Evolutionary conservation across 495 filamentous ascomycete species (phyloP), one percentile per base, ranked within the genome.

Genomic region (Podospora anserina): DNA sequence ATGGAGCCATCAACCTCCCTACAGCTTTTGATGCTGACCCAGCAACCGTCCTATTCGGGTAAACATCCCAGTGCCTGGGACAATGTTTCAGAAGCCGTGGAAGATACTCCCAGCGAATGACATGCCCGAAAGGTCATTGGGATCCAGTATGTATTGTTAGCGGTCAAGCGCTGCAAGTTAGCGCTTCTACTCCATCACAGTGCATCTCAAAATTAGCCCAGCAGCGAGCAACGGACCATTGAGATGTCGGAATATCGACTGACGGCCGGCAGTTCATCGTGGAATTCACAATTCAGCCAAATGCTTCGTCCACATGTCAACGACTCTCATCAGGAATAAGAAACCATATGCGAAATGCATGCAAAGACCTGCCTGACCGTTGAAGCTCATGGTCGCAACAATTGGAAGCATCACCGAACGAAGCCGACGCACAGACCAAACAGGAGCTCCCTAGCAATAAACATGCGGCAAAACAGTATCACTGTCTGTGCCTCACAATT

Each of bases 281-380:
- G 64, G 67, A 68, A 67, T 69, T 68, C 16, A 64, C 62, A 69
- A 57, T 61, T 49, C 27, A 55, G 49, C 58, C 49, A 66, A 66
- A 65, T 58, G 58, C 61, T 67, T 66, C 67, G 62, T 70, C 73
- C 68, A 71, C 69, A 67, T 69, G 73, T 68, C 55, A 62, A 19
- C 11, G 27, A 54, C 53, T 57, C 9, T 27, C 34, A 13, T 66
- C 32, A 26, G 65, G 20, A 20, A 28, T 49, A 49, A 49, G 39
- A 49, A 49, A 49, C 39, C 2, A 49, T 5, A 49, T 13, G 39
- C 34, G 34, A 39, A 39, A 39, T 39, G 34, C 34, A 4, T 44
- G 61, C 20, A 20, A 23, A 23, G 23, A 23, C 23, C 23, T 44
- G 9, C 4, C 39, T 11, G 39, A 49, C 13, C 39, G 9, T 13